Evolutionary conservation across 163 green algal species (phyloP).

Genomic region (Coccomyxa subellipsoidea): DNA sequence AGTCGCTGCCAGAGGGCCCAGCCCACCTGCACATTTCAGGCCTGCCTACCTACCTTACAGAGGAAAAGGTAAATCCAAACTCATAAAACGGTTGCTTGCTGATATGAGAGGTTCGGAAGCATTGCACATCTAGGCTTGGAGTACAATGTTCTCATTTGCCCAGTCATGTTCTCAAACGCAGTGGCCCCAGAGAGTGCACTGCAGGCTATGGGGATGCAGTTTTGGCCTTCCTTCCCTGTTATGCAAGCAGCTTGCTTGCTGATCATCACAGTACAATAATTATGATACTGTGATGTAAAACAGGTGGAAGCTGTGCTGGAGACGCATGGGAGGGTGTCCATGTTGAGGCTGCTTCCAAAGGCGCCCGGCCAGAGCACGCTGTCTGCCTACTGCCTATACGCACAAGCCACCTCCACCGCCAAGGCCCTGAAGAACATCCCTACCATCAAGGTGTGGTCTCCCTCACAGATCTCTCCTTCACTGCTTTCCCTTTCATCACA

Average conservation of each 20-base stretch:
- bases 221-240: too few species aligned
- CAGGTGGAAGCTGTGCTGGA: background rate
- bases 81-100: too few species aligned
- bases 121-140: too few species aligned
- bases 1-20: background rate
- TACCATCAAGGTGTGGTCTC: background rate
- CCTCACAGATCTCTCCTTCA: too few species aligned
- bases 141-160: too few species aligned
- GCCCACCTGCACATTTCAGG: background rate
- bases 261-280: too few species aligned
- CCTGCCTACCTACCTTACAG: background rate
- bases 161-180: too few species aligned
- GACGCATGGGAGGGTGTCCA: background rate
- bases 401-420: background rate
- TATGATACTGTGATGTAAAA: background rate
- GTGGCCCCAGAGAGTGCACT: too few species aligned
- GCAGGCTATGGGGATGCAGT: too few species aligned
- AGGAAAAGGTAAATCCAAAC: background rate
- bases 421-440: background rate
- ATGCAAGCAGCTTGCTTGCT: too few species aligned
- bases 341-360: background rate
- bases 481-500: too few species aligned
- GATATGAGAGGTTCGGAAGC: too few species aligned
- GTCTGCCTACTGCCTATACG: background rate
- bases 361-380: background rate